Evolutionary conservation across 2,329 filamentous ascomycete species (phyloP).

Genomic region (Exophiala sideris): DNA sequence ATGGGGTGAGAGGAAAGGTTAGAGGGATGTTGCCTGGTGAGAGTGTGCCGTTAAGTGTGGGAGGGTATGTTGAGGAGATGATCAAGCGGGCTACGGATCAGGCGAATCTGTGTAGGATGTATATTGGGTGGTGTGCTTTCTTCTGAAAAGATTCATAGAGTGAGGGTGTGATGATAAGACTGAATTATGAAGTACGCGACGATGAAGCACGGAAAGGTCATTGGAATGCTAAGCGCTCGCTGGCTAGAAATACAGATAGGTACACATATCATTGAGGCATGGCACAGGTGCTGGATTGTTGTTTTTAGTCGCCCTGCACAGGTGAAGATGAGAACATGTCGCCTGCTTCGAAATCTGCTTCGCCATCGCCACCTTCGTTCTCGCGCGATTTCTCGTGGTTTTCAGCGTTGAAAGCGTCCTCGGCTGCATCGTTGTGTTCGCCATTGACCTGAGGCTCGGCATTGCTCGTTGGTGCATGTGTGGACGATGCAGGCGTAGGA

Average conservation of each 20-base stretch:
- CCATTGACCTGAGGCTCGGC: too few relatives aligned
- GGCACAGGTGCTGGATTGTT: not conserved
- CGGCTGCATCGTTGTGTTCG: not conserved
- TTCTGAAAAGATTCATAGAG: conserved; percentile 43
- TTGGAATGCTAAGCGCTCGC: not conserved
- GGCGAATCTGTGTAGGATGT: conserved; percentile 83
- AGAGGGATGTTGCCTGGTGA: conserved; percentile 79
- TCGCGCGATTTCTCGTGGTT: not conserved
- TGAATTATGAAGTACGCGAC: too few relatives aligned
- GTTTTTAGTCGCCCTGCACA: conserved; percentile 9
- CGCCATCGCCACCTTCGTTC: not conserved
- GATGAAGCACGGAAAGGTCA: not conserved
- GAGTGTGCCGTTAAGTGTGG: conserved; percentile 87
- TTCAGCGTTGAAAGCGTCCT: too few relatives aligned
- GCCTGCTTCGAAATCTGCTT: conserved; percentile 11
- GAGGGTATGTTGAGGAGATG: conserved; percentile 95
- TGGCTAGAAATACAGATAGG: too few relatives aligned
- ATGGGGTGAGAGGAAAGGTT: conserved; percentile 83
- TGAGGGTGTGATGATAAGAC: not conserved
- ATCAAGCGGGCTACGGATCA: conserved; percentile 82
- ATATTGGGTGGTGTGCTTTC: conserved; percentile 87
- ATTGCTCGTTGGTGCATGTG: too few relatives aligned
- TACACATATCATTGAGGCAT: too few relatives aligned
- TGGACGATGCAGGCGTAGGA: too few relatives aligned
- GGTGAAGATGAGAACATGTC: conserved; percentile 25